Evolutionary conservation across 164 flowering plant genomes (phyloP).

Genomic region (Tetrastigma voinierianum): DNA sequence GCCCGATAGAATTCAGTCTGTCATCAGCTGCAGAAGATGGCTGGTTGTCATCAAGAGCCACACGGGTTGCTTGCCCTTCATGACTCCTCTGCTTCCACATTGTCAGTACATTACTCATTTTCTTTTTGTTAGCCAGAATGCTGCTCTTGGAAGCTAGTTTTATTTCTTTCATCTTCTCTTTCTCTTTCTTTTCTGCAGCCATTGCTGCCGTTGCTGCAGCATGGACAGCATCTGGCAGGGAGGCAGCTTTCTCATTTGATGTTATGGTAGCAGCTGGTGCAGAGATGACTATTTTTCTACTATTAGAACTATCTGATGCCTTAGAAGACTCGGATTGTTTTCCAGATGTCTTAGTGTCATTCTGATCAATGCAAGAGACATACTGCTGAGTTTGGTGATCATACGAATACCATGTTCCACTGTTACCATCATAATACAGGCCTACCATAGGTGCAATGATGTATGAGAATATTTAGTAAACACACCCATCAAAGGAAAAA

Average conservation of each 20-base stretch:
- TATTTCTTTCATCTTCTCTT: constrained; percentile 87
- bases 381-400: constrained; percentile 89
- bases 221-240: constrained; percentile 95
- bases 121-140: constrained; percentile 90
- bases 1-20: constrained; percentile 30
- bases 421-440: constrained; percentile 92
- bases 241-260: constrained; percentile 65
- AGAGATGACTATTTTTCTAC: constrained; percentile 81
- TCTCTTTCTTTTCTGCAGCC: constrained; percentile 98
- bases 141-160: constrained; percentile 90
- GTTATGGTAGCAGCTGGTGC: constrained; percentile 88
- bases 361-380: constrained; percentile 72
- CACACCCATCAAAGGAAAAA: background rate
- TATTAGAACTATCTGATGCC: constrained; percentile 52
- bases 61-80: constrained; percentile 90
- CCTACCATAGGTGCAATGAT: constrained; percentile 46
- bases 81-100: constrained; percentile 99
- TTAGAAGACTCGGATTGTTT: constrained; percentile 55
- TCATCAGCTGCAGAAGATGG: constrained; percentile 44
- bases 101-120: constrained; percentile 87
- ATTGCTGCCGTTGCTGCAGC: constrained; percentile 96
- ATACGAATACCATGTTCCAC: constrained; percentile 86
- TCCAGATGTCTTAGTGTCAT: constrained; percentile 48
- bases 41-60: constrained; percentile 65
- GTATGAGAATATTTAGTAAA: background rate